Base-by-base conservation (phyloP, 352 stramenopile species). In the Pythium insidiosum region DNA sequence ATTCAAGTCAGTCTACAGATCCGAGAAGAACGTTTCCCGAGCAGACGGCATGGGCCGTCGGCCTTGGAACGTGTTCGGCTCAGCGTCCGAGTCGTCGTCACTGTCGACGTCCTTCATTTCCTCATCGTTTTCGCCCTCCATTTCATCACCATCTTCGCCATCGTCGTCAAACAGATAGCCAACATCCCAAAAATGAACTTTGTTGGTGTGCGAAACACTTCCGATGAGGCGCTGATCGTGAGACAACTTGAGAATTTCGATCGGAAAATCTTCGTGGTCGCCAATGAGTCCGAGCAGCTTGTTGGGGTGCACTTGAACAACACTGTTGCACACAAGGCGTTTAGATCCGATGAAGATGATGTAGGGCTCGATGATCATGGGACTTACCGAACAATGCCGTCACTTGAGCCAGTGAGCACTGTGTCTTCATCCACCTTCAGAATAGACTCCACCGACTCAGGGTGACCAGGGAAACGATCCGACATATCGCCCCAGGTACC, bases 391-490 rank as follows among this genome's bases (percentile, higher is more conserved):
- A 99, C 83, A 43, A 98, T 87, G 9, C 95, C 95, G 61, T 98
- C 95, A 42, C 86, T 97, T 15, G 88, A 97, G 28, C 95, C 96
- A 3, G 96, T 98, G 23, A 98, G 69, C 9, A 99, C 53, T 3
- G 94, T 98, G 61, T 98, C 92, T 65, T 98, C 95, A 51, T 98
- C 95, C 38, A 99, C 75, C 60, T 97, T 98, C 1, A 98, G 62
- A 9, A 99, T 54, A 1, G 89, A 73, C 48, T 99, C 95, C 23
- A 99, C 86, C 20, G 82, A 97, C 25, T 96, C 73, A 2, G 95
- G 95, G 66, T 98, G 95, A 5, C 82, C 92, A 1, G 90, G 88
- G 52, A 98, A 98, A 5, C 95, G 83, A 68, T 98, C 95, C 33
- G 81, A 96, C 60, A 97, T 95, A 56, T 99, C 95, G 43, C 89